These are phyloP conservation scores for Pythium scleroteichum DNA, from an alignment of 352 stramenopile genomes.

Conservation along the genomic window DNA sequence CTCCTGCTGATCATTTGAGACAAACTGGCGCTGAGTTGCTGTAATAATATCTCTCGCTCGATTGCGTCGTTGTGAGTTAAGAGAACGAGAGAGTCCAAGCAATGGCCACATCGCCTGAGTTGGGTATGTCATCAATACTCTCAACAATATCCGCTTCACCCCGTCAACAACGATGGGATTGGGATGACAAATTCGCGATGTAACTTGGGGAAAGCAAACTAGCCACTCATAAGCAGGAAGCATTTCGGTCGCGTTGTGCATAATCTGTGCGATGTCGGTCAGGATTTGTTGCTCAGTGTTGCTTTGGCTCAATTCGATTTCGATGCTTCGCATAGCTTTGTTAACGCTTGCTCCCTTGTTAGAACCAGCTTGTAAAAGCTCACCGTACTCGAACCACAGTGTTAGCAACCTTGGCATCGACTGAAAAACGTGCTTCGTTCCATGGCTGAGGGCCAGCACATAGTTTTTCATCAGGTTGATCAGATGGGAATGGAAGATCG, in stretches of 20 bases:
- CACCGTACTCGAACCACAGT: conserved; percentile 97
- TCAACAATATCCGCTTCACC: conserved; percentile 93
- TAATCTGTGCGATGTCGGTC: conserved; percentile 59
- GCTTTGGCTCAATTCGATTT: conserved; percentile 54
- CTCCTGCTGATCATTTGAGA: conserved; percentile 60
- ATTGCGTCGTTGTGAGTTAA: conserved; percentile 72
- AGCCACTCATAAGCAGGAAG: conserved; percentile 95
- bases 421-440: conserved; percentile 97
- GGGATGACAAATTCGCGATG: conserved; percentile 93
- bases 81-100: conserved; percentile 92
- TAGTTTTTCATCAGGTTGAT: conserved; percentile 95
- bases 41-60: conserved; percentile 67
- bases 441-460: conserved; percentile 75
- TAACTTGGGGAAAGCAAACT: conserved; percentile 97
- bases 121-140: conserved; percentile 93
- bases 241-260: conserved; percentile 53
- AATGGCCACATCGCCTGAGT: conserved; percentile 97
- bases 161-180: conserved; percentile 83
- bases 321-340: conserved; percentile 64
- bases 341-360: conserved; percentile 46
- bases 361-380: conserved; percentile 53
- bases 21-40: conserved; percentile 62
- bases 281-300: conserved; percentile 65
- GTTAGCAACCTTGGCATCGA: conserved; percentile 96
- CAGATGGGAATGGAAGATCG: conserved; percentile 66